Evolutionary conservation across 176 grass and related monocot genomes (phyloP).

Genomic region (Oryza meridionalis): DNA sequence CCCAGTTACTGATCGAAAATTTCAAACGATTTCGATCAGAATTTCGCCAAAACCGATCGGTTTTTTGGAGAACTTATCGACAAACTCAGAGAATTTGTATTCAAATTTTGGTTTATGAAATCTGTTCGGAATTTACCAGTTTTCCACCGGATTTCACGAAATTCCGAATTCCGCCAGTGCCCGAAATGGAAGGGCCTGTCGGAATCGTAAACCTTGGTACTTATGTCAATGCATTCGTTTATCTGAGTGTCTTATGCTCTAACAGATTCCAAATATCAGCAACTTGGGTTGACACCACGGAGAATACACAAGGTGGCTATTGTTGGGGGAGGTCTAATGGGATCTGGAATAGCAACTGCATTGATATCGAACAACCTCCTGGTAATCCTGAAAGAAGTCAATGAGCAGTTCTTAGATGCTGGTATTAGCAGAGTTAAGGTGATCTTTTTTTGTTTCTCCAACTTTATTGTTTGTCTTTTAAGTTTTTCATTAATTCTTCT

Average conservation of each 20-base stretch:
- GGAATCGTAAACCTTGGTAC: no score
- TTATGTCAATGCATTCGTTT: neutral
- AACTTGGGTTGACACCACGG: conserved; percentile 66
- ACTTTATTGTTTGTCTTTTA: conserved; percentile 26
- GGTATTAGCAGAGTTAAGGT: conserved; percentile 86
- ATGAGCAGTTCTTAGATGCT: conserved; percentile 62
- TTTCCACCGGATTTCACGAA: no score
- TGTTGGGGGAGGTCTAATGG: conserved; percentile 78
- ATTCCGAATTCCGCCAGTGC: no score
- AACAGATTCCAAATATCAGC: conserved; percentile 70
- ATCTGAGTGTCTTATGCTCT: conserved; percentile 36
- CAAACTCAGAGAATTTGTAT: no score
- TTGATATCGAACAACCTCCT: conserved; percentile 64
- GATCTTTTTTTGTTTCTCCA: neutral
- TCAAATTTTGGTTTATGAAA: no score
- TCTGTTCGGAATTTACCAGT: no score
- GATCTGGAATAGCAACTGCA: conserved; percentile 86
- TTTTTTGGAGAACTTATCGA: no score
- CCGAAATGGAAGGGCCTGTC: no score
- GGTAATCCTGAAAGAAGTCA: conserved; percentile 85
- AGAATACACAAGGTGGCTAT: conserved; percentile 75
- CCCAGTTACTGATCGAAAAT: no score
- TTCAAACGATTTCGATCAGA: no score
- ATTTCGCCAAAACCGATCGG: no score
- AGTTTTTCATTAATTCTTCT: conserved; percentile 21